Evolutionary conservation across 352 stramenopile genomes (phyloP).

Genomic region (Pythium volutum): DNA sequence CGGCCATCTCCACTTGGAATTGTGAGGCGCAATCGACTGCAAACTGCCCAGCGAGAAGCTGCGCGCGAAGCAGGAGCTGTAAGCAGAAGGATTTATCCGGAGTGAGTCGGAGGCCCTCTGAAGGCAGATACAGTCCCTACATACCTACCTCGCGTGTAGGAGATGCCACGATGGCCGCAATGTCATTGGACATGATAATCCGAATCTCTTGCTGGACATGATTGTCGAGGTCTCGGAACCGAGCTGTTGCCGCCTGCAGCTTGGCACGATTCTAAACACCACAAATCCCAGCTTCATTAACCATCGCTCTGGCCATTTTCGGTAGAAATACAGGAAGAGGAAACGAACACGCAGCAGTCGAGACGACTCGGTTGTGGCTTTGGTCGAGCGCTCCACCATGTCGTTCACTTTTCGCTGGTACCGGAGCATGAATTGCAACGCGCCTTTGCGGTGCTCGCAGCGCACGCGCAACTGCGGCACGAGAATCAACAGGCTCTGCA

Average conservation of each 20-base stretch:
- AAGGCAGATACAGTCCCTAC: neutral
- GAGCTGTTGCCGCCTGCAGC: slow-evolving; percentile 44
- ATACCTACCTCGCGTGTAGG: slow-evolving; percentile 41
- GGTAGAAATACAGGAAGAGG: neutral
- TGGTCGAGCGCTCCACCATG: slow-evolving; percentile 36
- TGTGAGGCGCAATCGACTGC: neutral
- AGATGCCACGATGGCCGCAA: slow-evolving; percentile 30
- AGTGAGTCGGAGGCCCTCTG: neutral
- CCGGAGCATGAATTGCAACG: slow-evolving; percentile 43
- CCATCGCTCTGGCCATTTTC: neutral
- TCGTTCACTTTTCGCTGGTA: slow-evolving; percentile 64
- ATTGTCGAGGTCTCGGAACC: slow-evolving; percentile 64
- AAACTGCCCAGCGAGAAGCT: slow-evolving; percentile 12
- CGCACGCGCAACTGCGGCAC: slow-evolving; percentile 59
- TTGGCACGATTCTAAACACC: slow-evolving; percentile 56
- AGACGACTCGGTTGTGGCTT: slow-evolving; percentile 38
- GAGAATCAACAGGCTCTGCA: slow-evolving; percentile 52
- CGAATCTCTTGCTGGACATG: slow-evolving; percentile 45
- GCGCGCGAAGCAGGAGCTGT: slow-evolving; percentile 14
- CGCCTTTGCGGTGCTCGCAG: slow-evolving; percentile 68
- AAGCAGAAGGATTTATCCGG: neutral
- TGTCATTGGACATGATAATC: slow-evolving; percentile 36
- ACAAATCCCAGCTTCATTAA: neutral
- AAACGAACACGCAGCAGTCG: slow-evolving; percentile 50
- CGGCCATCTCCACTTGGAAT: neutral